Conservation (phyloP, 1,139 yeast genomes). For the Diutina pseudorugosa region DNA sequence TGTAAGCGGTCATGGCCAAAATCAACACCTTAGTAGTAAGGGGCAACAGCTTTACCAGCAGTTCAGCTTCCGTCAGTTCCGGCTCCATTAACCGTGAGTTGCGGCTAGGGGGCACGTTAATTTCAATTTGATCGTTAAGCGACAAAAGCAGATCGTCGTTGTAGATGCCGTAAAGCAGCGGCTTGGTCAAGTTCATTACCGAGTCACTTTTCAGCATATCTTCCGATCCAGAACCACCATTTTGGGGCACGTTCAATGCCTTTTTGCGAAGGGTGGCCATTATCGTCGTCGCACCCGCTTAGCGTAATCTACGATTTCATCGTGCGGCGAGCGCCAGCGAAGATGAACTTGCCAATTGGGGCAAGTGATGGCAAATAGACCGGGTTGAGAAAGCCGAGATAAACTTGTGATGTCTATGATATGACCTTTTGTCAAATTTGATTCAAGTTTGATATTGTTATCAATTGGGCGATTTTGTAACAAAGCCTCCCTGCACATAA, state of each 20-base stretch:
- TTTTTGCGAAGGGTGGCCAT: conserved; percentile 4
- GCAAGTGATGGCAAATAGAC: neutral
- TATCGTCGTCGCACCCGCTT: neutral
- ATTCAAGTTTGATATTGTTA: no score
- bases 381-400: neutral
- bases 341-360: neutral
- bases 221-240: neutral
- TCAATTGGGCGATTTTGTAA: no score
- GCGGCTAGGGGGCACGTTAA: conserved; percentile 1
- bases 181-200: conserved; percentile 34
- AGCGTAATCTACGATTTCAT: neutral
- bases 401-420: no score
- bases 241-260: neutral
- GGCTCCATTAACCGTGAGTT: neutral
- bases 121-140: conserved; percentile 17
- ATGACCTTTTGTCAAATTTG: no score
- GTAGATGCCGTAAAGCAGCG: conserved; percentile 37
- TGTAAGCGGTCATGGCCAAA: conserved; percentile 32
- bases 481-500: neutral
- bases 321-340: neutral
- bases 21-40: conserved; percentile 12
- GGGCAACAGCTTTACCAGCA: neutral
- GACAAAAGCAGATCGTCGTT: conserved; percentile 25
- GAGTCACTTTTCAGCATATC: conserved; percentile 30
- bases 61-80: neutral